Base-by-base conservation (phyloP, 2,329 filamentous ascomycete genomes). In the Zymoseptoria pseudotritici region DNA sequence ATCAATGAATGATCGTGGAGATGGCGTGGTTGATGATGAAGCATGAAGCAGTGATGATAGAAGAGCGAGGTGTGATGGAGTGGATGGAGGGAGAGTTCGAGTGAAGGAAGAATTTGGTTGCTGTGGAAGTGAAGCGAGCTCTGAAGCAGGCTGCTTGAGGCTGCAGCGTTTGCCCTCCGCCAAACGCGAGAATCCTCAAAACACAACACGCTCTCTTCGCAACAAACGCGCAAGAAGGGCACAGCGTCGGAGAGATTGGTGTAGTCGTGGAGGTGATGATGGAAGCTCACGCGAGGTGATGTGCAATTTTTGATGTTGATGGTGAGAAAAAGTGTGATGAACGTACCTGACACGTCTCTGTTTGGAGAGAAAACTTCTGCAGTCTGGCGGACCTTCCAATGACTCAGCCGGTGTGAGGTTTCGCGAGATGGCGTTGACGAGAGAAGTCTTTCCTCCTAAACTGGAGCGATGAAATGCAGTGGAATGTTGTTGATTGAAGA, bases 1-100 rank as follows among this genome's bases (percentile, higher is more conserved):
- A 46, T 59, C 56, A 62, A 55, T 54, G 54, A 26, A 46, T 57
- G 55, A 24, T 4, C 13, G 4, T 31, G 20, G 36, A 58, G 10
- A 3, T 46, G 56, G 29, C 46, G 56, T 11, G 36, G 42, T 52
- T 17, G 50, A 9, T 22, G 50, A 11, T 52, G 17, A 9, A 10
- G 20, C 20, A 52, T 51, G 50, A n/a, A 51, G 19, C 19, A 22
- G 9, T 24, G n/a, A 52, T 52, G 20, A 19, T 9, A 10, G n/a
- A 21, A 52, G n/a, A 19, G 2, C 22, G n/a, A 0, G 20, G 50
- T 7, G 20, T 21, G 50, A 52, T 52, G 22, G 7, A n/a, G 7
- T n/a, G 17, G 36, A 46, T 46, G 36, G 17, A 29, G 26, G 22
- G 22, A 36, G 31, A 36, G 31, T 1, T 46, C 36, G 36, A 46